These are phyloP conservation scores for Pugionium dolabratum DNA, from an alignment of 345 rosid genomes.

Conservation along the genomic window DNA sequence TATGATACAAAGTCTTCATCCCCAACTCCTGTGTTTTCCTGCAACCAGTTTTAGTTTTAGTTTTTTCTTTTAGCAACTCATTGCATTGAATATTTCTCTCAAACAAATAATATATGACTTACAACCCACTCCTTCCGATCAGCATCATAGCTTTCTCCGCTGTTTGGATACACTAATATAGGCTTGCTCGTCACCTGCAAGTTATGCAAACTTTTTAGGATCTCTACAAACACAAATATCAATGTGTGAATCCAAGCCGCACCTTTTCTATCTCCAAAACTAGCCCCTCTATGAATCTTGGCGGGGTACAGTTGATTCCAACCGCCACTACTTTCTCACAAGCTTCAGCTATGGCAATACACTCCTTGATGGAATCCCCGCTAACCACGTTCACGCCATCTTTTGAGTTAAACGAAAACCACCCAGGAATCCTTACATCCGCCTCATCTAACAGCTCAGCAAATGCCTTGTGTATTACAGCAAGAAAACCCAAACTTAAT, in stretches of 20 bases:
- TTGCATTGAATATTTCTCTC: no score
- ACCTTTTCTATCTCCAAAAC: conserved; percentile 60
- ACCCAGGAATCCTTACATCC: conserved; percentile 60
- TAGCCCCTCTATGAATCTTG: conserved; percentile 68
- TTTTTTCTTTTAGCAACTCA: no score
- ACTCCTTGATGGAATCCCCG: conserved; percentile 69
- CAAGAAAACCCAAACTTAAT: conserved; percentile 13
- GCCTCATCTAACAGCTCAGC: conserved; percentile 73
- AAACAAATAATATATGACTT: conserved; percentile 31
- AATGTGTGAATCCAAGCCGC: conserved; percentile 3
- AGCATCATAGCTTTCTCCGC: conserved; percentile 76
- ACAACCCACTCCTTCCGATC: conserved; percentile 75
- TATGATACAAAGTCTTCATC: conserved; percentile 72
- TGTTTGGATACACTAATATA: conserved; percentile 69
- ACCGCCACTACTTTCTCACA: conserved; percentile 69
- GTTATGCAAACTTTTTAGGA: conserved; percentile 1
- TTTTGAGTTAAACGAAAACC: conserved; percentile 79
- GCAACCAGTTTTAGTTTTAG: conserved; percentile 18
- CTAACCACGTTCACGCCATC: conserved; percentile 76
- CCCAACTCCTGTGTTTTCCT: conserved; percentile 73
- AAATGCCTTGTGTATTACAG: conserved; percentile 50
- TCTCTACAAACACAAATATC: background rate
- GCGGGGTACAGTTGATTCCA: conserved; percentile 87
- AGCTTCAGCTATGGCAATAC: conserved; percentile 60
- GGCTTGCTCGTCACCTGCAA: conserved; percentile 78